phyloP scores from a whole-genome alignment of 371 early-diverging fungal genomes.

The Nematocida minor region DNA sequence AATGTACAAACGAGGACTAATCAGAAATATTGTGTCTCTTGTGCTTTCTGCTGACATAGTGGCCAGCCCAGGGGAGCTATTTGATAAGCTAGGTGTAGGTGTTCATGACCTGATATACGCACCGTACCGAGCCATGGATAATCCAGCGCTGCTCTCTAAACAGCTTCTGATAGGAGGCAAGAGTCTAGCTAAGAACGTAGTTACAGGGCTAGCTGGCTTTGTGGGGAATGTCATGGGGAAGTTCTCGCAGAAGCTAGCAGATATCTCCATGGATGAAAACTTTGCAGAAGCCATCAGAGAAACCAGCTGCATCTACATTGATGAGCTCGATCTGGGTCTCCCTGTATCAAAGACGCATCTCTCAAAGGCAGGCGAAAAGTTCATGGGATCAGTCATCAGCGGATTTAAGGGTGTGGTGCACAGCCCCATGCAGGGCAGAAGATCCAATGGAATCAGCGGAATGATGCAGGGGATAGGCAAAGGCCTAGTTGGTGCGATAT shows the following conservation, averaged over 20 bases:
- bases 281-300: constrained; percentile 27
- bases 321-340: constrained; percentile 20
- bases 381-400: constrained; percentile 48
- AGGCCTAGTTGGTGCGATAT: constrained; percentile 37
- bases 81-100: constrained; percentile 43
- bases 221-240: constrained; percentile 40
- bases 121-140: constrained; percentile 43
- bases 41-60: constrained; percentile 43
- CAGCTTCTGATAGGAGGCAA: constrained; percentile 42
- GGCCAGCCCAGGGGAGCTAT: constrained; percentile 41
- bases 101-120: constrained; percentile 49
- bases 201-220: constrained; percentile 35
- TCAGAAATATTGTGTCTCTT: constrained; percentile 40
- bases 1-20: constrained; percentile 37
- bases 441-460: constrained; percentile 35
- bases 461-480: constrained; percentile 51
- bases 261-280: constrained; percentile 47
- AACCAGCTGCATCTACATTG: constrained; percentile 42
- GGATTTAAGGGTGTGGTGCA: constrained; percentile 46
- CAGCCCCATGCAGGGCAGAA: constrained; percentile 45
- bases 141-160: constrained; percentile 40
- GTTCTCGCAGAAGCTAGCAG: constrained; percentile 42
- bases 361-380: constrained; percentile 48
- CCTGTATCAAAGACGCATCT: constrained; percentile 33
- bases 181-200: constrained; percentile 46